These are phyloP conservation scores for Pholiota adiposa DNA, from an alignment of 1,284 basidiomycete species.

Conservation along the genomic window DNA sequence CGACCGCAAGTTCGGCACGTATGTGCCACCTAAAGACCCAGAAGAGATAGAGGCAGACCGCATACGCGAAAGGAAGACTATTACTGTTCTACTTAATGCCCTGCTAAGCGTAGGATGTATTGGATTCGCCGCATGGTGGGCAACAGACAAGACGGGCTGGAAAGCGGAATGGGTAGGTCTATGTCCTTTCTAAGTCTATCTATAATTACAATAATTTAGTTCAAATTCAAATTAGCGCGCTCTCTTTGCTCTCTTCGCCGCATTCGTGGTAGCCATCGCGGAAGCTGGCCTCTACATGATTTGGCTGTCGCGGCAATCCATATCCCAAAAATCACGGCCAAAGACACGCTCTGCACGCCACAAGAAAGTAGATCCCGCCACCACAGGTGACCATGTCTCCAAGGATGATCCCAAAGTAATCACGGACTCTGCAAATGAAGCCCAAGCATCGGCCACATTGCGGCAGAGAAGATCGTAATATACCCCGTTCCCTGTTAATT, in stretches of 20 bases:
- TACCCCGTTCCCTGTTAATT: background rate
- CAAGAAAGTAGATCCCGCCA: conserved; percentile 39
- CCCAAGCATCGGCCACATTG: conserved; percentile 15
- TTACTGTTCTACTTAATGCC: conserved; percentile 72
- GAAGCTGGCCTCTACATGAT: conserved; percentile 74
- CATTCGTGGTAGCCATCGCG: conserved; percentile 64
- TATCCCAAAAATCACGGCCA: conserved; percentile 20
- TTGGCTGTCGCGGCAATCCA: conserved; percentile 58
- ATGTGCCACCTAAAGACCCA: conserved; percentile 45
- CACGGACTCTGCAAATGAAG: conserved; percentile 14
- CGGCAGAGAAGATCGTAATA: conserved; percentile 24
- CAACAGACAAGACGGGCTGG: conserved; percentile 64
- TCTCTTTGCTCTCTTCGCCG: conserved; percentile 61
- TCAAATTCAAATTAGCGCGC: conserved; percentile 50
- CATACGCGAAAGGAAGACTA: conserved; percentile 61
- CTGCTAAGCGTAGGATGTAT: conserved; percentile 69
- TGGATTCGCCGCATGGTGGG: conserved; percentile 74
- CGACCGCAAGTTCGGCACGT: conserved; percentile 64
- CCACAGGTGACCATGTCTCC: conserved; percentile 7
- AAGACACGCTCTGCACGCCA: conserved; percentile 24
- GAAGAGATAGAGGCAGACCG: conserved; percentile 47
- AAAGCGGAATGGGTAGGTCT: conserved; percentile 74
- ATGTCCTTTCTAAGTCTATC: conserved; percentile 29
- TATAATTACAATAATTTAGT: conserved; percentile 12
- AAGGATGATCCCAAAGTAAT: conserved; percentile 11